Evolutionary conservation across 75 land plant species (phyloP), one percentile per base, ranked within the genome.

Genomic region (Larix kaempferi): DNA sequence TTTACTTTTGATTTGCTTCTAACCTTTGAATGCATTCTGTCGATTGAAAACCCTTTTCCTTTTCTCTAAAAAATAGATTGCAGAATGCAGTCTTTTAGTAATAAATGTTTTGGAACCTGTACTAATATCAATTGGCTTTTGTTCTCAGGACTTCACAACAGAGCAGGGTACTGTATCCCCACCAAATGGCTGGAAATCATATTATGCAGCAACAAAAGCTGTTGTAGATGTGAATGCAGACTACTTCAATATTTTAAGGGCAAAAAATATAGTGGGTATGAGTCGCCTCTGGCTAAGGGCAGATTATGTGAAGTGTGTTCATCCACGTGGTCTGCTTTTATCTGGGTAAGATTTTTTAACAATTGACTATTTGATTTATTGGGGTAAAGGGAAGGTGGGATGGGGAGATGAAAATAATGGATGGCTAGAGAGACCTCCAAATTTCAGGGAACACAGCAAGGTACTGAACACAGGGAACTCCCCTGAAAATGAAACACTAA

Each of bases 221-320:
- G 84, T 95, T 71, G 62, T 87, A 25, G 92, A 82, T 76, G 73
- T 82, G 11, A 95, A 95, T 86, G 79, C 82, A 66, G 86, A 85
- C 57, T 95, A 93, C 77, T 93, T 83, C 77, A 91, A 84, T 76
- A 93, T 91, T 29, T 86, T 95, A 57, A 91, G 85, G 77, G 89
- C 88, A 26, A 86, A 86, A 63, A 90, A 91, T 37, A 72, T 91
- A 55, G 76, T 52, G 37, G 86, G 80, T 0, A 92, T 95, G 98
- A 77, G 91, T 59, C 88, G 78, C 12, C 67, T 95, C 60, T 95
- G 98, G 98, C 89, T 90, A 35, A 80, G 85, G 57, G 88, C 93
- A n/a, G 95, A 95, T 76, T 95, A 95, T 74, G 98, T 95, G 67
- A 95, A 95, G 71, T 95, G 98, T 58, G 74, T 92, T 78, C 95